Base-by-base conservation (phyloP, 257 asterid genomes). In the Petrea volubilis region DNA sequence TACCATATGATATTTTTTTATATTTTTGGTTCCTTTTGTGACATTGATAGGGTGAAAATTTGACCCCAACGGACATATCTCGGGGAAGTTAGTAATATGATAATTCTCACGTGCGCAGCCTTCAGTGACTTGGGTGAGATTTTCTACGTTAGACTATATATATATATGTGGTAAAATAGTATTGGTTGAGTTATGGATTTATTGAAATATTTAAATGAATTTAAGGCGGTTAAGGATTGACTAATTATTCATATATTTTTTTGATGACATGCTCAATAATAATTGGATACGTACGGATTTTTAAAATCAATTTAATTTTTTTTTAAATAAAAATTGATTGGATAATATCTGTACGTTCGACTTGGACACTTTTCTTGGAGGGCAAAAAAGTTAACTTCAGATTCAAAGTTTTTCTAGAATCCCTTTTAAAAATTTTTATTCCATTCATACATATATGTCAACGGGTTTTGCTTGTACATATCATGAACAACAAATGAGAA, bases 71-170 rank as follows among this genome's bases (percentile, higher is more conserved):
- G 66, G 21, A 72, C 68, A 43, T 61, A 60, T 33, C 50, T 55
- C 38, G 38, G 21, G 31, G 73, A 57, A 23, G 25, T 5, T 41
- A 52, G 44, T 27, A 64, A 21, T 61, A n/a, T n/a, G 73, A 70
- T 77, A 43, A 79, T 61, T 5, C 57, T 40, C 86, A 89, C 89
- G 93, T 86, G 96, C 93, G 93, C 96, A 84, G 96, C 70, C 93
- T 61, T 78, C 2, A 66, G 72, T 15, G 96, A 89, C 91, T 61
- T 1, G 25, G 38, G 40, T 51, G 57, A 65, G 23, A 38, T 33
- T 27, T 14, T 51, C 33, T 12, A 14, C 7, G 27, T 20, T n/a
- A 36, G 9, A 61, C 36, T 8, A 6, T 33, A 11, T 47, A 70
- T 74, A 65, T 8, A 6, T 33, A 11, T 47, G 72, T 74, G 69